Conservation (phyloP, 441 rosid species). For the Sinapis alba region DNA sequence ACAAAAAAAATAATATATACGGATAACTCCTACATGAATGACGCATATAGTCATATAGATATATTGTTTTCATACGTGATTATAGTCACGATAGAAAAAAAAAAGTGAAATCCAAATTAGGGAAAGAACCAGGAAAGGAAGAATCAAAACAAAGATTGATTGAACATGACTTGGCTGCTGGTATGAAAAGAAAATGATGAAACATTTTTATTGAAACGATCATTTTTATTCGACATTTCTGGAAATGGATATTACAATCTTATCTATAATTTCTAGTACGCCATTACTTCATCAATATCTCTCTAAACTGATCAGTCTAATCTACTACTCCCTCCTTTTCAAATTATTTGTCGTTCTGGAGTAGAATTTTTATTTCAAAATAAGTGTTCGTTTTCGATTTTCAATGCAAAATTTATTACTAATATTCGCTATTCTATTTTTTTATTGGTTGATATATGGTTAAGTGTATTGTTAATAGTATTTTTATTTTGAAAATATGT, state of each 20-base stretch:
- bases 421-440: too few relatives aligned
- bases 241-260: background rate
- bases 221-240: background rate
- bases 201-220: conserved; percentile 6
- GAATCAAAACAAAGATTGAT: background rate
- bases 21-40: background rate
- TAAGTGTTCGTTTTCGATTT: too few relatives aligned
- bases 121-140: background rate
- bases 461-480: too few relatives aligned
- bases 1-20: background rate
- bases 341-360: too few relatives aligned
- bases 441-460: too few relatives aligned
- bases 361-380: too few relatives aligned
- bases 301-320: background rate
- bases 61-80: background rate
- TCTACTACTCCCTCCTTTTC: too few relatives aligned
- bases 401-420: too few relatives aligned
- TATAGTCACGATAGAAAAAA: background rate
- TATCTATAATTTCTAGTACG: background rate
- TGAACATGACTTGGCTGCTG: conserved; percentile 12
- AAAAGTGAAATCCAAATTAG: background rate
- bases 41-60: background rate
- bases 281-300: background rate
- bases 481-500: too few relatives aligned
- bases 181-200: background rate